Conservation (phyloP, 805 yeast genomes). For the Saccharomycopsis guyanensis region DNA sequence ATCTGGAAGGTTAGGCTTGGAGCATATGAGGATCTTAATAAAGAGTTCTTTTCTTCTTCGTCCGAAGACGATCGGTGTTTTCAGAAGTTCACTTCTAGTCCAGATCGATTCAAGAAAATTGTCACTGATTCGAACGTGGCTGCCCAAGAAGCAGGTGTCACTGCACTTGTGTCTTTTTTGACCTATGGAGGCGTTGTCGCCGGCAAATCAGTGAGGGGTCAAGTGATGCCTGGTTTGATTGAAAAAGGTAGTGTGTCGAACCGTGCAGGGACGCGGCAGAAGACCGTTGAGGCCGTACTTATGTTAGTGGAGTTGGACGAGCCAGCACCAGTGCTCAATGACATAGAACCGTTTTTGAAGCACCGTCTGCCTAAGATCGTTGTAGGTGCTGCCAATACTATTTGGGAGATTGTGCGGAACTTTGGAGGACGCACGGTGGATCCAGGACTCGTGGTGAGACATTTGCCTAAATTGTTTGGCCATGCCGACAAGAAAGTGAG, state of each 20-base stretch:
- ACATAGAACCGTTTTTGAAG: conserved; percentile 50
- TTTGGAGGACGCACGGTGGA: conserved; percentile 60
- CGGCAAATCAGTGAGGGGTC: conserved; percentile 34
- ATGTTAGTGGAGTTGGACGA: conserved; percentile 57
- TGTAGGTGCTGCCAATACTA: conserved; percentile 53
- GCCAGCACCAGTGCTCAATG: conserved; percentile 61
- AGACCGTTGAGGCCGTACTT: conserved; percentile 54
- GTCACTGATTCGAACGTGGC: conserved; percentile 80
- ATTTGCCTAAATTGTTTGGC: conserved; percentile 60
- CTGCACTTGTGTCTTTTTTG: conserved; percentile 45
- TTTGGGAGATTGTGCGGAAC: conserved; percentile 45
- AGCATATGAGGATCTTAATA: conserved; percentile 65
- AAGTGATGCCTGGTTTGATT: conserved; percentile 45
- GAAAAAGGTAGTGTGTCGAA: conserved; percentile 79
- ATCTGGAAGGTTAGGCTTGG: conserved; percentile 78
- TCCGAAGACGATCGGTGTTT: conserved; percentile 52
- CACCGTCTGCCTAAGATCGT: conserved; percentile 74
- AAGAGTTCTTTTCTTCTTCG: conserved; percentile 44
- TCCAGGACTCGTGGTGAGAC: conserved; percentile 49
- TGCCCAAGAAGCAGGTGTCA: conserved; percentile 79
- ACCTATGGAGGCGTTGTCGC: conserved; percentile 46
- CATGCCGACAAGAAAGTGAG: conserved; percentile 87
- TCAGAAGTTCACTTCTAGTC: conserved; percentile 39
- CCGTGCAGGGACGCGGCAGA: conserved; percentile 65
- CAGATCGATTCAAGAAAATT: conserved; percentile 48